A percentile compares a stretch with the other conserved stretches of the same genome.
These are phyloP conservation scores for Chenopodium album DNA, from an alignment of 148 eudicot species.

Conservation along the genomic window DNA sequence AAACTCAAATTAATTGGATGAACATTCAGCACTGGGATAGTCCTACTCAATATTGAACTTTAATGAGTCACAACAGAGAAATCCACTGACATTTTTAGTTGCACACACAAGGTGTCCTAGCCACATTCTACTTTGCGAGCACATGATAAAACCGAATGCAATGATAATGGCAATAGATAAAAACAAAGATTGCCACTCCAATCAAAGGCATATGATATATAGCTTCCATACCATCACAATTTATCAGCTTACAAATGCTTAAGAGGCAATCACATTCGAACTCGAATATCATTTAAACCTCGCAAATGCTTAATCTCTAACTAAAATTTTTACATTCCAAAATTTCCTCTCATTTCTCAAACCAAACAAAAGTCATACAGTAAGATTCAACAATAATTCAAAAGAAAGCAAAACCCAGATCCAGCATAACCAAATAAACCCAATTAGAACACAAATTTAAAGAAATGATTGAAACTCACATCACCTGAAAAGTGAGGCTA, in stretches of 20 bases:
- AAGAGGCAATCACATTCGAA: not conserved
- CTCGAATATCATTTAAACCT: not conserved
- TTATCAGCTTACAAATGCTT: not conserved
- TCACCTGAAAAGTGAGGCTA: constrained; percentile 81
- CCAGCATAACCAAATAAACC: not conserved
- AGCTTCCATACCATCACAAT: not conserved
- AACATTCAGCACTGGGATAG: not conserved
- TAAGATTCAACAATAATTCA: no score
- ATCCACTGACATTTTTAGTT: not conserved
- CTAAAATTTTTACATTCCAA: not conserved
- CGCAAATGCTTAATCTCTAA: not conserved
- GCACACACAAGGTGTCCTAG: not conserved
- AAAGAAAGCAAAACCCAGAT: not conserved
- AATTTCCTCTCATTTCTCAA: not conserved
- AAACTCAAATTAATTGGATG: not conserved
- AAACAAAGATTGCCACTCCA: not conserved
- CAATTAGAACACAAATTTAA: not conserved
- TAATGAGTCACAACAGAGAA: not conserved
- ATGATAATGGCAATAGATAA: not conserved
- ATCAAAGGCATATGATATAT: not conserved
- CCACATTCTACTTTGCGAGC: not conserved
- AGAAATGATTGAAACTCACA: not conserved
- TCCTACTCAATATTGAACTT: not conserved
- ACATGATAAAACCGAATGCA: not conserved
- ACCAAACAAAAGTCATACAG: no score